Evolutionary conservation across 345 rosid genomes (phyloP).

Genomic region (Camelina neglecta): DNA sequence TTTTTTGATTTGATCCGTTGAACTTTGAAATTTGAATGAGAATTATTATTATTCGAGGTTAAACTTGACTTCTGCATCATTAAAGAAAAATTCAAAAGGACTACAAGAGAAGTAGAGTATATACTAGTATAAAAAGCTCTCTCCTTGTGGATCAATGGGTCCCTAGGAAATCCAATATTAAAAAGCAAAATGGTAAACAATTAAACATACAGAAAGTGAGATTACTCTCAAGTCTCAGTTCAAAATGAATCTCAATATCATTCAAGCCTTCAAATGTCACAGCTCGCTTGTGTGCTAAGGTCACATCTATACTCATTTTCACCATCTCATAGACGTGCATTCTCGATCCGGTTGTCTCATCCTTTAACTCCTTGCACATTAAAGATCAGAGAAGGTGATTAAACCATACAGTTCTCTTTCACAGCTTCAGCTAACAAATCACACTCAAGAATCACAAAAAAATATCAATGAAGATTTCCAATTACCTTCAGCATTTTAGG

Average conservation of each 20-base stretch:
- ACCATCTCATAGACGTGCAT: not conserved
- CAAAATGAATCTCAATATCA: not conserved
- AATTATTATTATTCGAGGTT: constrained; percentile 7
- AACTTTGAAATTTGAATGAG: constrained; percentile 45
- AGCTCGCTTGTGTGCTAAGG: not conserved
- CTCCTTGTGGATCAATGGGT: not conserved
- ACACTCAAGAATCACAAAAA: not conserved
- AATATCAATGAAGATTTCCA: not conserved
- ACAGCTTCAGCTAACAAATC: not conserved
- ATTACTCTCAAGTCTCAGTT: not conserved
- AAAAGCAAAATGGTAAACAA: not conserved
- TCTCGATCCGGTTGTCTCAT: not conserved
- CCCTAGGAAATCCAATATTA: constrained; percentile 3
- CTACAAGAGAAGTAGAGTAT: not conserved
- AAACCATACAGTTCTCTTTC: not conserved
- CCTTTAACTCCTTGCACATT: not conserved
- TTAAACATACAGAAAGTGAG: not conserved
- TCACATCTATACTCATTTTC: not conserved
- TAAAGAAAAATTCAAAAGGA: not conserved
- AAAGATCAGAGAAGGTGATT: not conserved
- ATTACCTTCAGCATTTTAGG: not conserved
- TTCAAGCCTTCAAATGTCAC: not conserved
- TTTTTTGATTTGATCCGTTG: constrained; percentile 25
- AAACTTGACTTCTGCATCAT: constrained; percentile 28
- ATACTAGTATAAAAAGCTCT: not conserved